Evolutionary conservation across 768 basidiomycete genomes (phyloP).

Genomic region (Lactifluus subvellereus): DNA sequence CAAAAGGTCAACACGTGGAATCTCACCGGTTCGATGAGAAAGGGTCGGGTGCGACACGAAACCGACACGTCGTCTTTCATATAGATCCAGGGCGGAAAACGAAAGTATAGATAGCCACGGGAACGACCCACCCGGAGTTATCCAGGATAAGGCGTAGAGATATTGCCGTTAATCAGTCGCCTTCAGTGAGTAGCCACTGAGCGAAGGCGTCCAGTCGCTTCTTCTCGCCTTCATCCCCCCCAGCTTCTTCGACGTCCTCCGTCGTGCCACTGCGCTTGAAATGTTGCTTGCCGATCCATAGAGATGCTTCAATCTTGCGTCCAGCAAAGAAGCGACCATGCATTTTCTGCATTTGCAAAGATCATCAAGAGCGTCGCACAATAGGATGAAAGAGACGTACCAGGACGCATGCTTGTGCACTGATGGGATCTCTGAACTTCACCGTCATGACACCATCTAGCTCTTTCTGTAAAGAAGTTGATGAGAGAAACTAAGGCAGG

Average conservation of each 20-base stretch:
- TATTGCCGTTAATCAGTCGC: conserved; percentile 41
- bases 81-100: neutral
- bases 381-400: conserved; percentile 40
- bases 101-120: conserved; percentile 22
- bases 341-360: conserved; percentile 65
- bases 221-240: conserved; percentile 71
- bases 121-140: conserved; percentile 4
- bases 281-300: conserved; percentile 76
- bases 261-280: conserved; percentile 71
- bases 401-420: conserved; percentile 87
- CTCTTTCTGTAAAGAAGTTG: conserved; percentile 58
- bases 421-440: conserved; percentile 88
- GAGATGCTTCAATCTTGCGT: conserved; percentile 70
- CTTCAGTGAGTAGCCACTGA: conserved; percentile 78
- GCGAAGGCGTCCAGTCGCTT: conserved; percentile 85
- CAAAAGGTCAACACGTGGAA: conserved; percentile 6
- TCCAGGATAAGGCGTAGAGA: conserved; percentile 7
- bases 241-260: conserved; percentile 51
- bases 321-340: conserved; percentile 88
- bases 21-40: neutral
- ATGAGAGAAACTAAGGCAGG: neutral
- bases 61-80: neutral
- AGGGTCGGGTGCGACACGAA: neutral
- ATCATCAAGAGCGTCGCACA: neutral
- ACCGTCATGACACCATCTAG: conserved; percentile 92